Evolutionary conservation across 768 basidiomycete genomes (phyloP), one percentile per base, ranked within the genome.

Genomic region (Terana coerulea): DNA sequence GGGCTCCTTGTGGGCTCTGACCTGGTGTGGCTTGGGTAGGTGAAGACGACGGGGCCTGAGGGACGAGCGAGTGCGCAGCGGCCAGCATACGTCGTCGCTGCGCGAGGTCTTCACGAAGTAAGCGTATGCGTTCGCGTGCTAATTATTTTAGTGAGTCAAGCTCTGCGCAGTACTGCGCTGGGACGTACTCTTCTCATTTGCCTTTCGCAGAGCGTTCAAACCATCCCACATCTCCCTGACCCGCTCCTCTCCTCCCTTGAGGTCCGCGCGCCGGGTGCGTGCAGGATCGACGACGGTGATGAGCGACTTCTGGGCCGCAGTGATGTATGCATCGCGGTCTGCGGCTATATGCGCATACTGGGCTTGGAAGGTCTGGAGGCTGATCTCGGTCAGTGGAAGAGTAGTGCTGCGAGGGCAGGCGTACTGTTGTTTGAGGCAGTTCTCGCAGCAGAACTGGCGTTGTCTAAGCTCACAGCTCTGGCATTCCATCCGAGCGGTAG

Each of bases 401-500:
- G n/a, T n/a, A n/a, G n/a, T n/a, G n/a, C n/a, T n/a, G n/a, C n/a
- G n/a, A n/a, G n/a, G n/a, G n/a, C n/a, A n/a, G n/a, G 64, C 80
- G 62, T 57, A 88, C 88, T 86, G 83, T 15, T 72, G 79, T 55
- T 74, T 77, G 22, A 90, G 66, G 63, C 88, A 91, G 42, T 72
- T 78, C 59, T 78, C 78, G 60, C 88, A 91, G 62, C 77, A 81
- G 69, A 88, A 88, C 54, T 86, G 83, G 5, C 85, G 79, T 58
- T 88, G 84, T 58, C 73, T 80, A 47, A 83, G 73, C 64, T 88
- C 82, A 61, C 88, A 90, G 59, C 80, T 86, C 55, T 74, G 74
- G 71, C 88, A 91, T 58, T 89, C 84, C 88, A 90, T 90, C 55
- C 29, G n/a, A n/a, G n/a, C n/a, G n/a, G n/a, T n/a, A n/a, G n/a